These are phyloP conservation scores for Brachypodium distachyon DNA, from an alignment of 202 grass and related monocot genomes.

Conservation along the genomic window DNA sequence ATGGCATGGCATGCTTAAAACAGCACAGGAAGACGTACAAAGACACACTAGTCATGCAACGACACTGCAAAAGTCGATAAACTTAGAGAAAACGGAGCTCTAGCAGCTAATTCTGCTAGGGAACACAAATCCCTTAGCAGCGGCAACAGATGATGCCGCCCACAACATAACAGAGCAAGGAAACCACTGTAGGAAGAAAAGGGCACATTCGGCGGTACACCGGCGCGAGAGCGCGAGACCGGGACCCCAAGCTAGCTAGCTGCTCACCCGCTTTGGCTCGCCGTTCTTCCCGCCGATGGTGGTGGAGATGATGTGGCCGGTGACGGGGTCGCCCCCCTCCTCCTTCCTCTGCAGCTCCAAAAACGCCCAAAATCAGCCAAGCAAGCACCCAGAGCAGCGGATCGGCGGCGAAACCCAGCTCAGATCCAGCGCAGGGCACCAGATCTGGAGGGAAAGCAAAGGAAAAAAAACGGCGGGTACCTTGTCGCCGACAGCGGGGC, in stretches of 20 bases:
- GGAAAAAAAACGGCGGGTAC: not conserved
- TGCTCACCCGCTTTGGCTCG: slow-evolving; percentile 63
- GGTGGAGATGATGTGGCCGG: slow-evolving; percentile 86
- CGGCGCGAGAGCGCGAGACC: not conserved
- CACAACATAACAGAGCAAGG: not conserved
- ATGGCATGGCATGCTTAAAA: too few relatives aligned
- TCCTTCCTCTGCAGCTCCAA: slow-evolving; percentile 16
- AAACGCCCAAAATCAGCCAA: slow-evolving; percentile 22
- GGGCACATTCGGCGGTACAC: slow-evolving; percentile 3
- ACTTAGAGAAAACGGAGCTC: too few relatives aligned
- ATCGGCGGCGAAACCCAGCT: not conserved
- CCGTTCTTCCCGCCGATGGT: slow-evolving; percentile 80
- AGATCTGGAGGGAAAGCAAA: not conserved
- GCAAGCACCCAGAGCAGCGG: not conserved
- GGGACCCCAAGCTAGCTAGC: not conserved
- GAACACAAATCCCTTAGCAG: not conserved
- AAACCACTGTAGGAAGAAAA: not conserved
- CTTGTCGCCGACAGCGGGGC: not conserved
- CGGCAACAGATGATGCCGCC: not conserved
- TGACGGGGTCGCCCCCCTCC: slow-evolving; percentile 30
- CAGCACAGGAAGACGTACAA: too few relatives aligned
- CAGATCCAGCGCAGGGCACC: not conserved
- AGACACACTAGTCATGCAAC: too few relatives aligned
- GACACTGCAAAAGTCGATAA: too few relatives aligned
- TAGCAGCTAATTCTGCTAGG: not conserved